Conservation (phyloP, 2,329 filamentous ascomycete species). For the Monilinia polystroma region DNA sequence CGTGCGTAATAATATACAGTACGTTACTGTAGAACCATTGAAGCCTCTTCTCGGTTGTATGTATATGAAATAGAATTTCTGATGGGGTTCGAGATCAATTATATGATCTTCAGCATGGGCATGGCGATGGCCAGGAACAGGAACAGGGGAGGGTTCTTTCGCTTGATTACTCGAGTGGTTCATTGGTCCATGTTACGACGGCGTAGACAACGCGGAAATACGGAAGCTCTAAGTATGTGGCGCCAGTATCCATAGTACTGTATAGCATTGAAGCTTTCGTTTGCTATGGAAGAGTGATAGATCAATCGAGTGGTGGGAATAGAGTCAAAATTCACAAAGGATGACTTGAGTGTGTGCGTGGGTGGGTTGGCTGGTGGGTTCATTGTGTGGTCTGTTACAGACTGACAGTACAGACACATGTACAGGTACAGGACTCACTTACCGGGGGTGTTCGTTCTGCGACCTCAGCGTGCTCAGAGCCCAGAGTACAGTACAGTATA, state of each 20-base stretch:
- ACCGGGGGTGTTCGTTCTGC: no score
- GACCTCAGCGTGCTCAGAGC: not conserved
- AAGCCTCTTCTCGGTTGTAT: not conserved
- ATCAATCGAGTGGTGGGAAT: not conserved
- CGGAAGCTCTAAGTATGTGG: not conserved
- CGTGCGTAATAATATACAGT: no score
- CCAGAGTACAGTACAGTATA: not conserved
- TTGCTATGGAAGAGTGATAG: not conserved
- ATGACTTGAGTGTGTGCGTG: not conserved
- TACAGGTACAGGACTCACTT: no score
- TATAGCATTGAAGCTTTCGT: not conserved
- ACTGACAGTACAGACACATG: not conserved
- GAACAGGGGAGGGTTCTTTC: not conserved
- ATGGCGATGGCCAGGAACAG: no score
- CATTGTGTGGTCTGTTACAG: constrained; percentile 12
- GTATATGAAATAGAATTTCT: not conserved
- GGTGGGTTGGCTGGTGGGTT: not conserved
- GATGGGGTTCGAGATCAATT: not conserved
- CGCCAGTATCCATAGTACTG: not conserved
- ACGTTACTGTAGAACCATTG: not conserved
- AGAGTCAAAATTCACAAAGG: not conserved
- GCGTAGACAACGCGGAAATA: not conserved
- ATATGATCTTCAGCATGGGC: constrained; percentile 18
- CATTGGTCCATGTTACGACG: constrained; percentile 18
- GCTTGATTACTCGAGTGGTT: not conserved